Evolutionary conservation across 306 rosid species (phyloP), one percentile per base, ranked within the genome.

Genomic region (Inga oerstediana): DNA sequence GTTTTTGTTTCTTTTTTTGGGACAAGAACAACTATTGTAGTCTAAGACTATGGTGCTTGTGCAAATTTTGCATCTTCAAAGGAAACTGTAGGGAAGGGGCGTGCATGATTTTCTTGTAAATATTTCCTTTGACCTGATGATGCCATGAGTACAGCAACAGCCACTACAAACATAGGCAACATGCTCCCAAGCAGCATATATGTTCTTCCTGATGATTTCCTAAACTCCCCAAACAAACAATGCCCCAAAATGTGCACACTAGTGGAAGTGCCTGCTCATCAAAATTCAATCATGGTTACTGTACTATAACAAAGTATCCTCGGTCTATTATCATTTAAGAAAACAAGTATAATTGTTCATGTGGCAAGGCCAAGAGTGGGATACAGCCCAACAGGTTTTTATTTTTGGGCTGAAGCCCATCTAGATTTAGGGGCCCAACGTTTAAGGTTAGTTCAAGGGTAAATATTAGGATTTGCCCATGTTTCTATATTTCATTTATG

Each of bases 241-340:
- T 81, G 9, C 96, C 99, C 99, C 98, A 93, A 35, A 96, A 93
- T 0, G 99, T 96, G 93, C 97, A 91, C 86, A 93, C 97, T 0
- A 93, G 92, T n/a, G 98, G 99, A 91, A 93, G 92, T 70, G 99
- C 98, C 99, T 92, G 93, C 64, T 82, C 74, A 73, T 34, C 71
- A 64, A 89, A 13, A 81, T 56, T 69, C 73, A 84, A 59, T 65
- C 20, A 65, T 65, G 43, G 43, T 65, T 32, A 65, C 20, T 30
- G 43, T 32, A 6, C 11, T 13, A 15, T 34, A 34, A 15, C 30
- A 15, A 30, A 65, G 0, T 1, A 65, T 65, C 17, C 20, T 32
- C 5, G 71, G 32, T 65, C 43, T 3, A 59, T 59, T 17, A 17
- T 22, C 32, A 19, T 56, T 2, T 0, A n/a, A 8, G 2, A 20